Evolutionary conservation across 371 early-diverging fungal species (phyloP), one percentile per base, ranked within the genome.

Genomic region (Mortierella sp.): DNA sequence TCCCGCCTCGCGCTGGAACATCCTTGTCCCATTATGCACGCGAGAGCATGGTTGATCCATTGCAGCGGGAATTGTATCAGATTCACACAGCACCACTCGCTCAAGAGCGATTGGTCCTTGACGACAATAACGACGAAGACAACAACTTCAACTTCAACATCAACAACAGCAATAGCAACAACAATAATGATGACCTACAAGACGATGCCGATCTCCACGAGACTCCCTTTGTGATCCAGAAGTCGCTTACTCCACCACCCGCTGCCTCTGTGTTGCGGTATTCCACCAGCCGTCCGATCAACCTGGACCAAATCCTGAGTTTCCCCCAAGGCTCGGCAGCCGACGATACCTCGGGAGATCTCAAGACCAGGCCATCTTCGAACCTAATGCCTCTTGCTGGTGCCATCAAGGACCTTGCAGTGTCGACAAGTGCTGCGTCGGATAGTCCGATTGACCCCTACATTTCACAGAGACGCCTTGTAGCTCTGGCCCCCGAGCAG

Each of bases 191-290:
- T 19, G 52, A 76, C 16, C 74, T 73, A 14, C 60, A 63, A 0
- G 50, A 73, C 70, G 78, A 74, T 44, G 47, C 28, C 24, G 80
- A 47, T 34, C 28, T 57, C 24, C 55, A 76, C 5, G 76, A 79
- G 16, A 54, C 26, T 16, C 73, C 78, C 2, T 26, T 45, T 8
- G 14, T 44, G 28, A 31, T 44, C 26, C 82, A 58, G 19, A 52
- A 75, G 24, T 78, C 84, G 19, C 65, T 79, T 65, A 79, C 82
- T 3, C 86, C 86, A 0, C 76, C 82, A 5, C 73, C 82, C 11
- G 65, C 78, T 11, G 70, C 76, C 24, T 80, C 82, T 3, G 70
- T 77, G n/a, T 34, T 79, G 38, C 72, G 80, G 26, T 73, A 74
- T 48, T 82, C 87, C 28, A 54, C 31, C n/a, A 31, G 71, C 45